Percentiles rank a stretch among this genome's conserved stretches.
Evolutionary conservation across 176 grass and related monocot genomes (phyloP).

Genomic region (Carex littledalei): DNA sequence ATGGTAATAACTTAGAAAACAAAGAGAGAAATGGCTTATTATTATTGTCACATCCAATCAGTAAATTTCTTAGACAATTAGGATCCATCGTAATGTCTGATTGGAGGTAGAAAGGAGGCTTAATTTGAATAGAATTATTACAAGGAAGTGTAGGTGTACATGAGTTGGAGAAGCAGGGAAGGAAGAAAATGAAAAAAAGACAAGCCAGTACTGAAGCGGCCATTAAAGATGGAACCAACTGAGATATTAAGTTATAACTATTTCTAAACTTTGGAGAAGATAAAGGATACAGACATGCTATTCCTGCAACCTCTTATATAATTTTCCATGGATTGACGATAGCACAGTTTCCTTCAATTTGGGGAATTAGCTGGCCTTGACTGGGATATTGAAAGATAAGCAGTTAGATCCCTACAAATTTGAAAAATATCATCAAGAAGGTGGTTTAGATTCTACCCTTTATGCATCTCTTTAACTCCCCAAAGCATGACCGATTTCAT

Average conservation of each 20-base stretch:
- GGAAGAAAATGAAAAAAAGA: neutral
- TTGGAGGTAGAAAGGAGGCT: neutral
- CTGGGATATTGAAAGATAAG: neutral
- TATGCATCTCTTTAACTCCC: neutral
- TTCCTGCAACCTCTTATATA: neutral
- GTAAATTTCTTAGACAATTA: neutral
- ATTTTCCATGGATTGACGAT: neutral
- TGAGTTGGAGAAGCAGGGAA: neutral
- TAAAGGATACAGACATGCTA: neutral
- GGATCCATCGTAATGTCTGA: neutral
- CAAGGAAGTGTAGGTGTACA: neutral
- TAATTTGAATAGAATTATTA: neutral
- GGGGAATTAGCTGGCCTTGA: neutral
- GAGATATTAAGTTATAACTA: neutral
- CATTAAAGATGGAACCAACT: neutral
- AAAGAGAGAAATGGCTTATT: neutral
- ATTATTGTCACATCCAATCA: neutral
- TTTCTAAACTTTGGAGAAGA: neutral
- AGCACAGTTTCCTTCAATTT: too few species aligned
- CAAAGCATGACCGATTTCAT: neutral
- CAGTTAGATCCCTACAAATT: neutral
- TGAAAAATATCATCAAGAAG: neutral
- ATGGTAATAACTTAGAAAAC: neutral
- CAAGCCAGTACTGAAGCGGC: neutral
- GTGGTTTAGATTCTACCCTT: neutral